These are phyloP conservation scores for Chiua sp. DNA, from an alignment of 1,284 basidiomycete species.

Conservation along the genomic window DNA sequence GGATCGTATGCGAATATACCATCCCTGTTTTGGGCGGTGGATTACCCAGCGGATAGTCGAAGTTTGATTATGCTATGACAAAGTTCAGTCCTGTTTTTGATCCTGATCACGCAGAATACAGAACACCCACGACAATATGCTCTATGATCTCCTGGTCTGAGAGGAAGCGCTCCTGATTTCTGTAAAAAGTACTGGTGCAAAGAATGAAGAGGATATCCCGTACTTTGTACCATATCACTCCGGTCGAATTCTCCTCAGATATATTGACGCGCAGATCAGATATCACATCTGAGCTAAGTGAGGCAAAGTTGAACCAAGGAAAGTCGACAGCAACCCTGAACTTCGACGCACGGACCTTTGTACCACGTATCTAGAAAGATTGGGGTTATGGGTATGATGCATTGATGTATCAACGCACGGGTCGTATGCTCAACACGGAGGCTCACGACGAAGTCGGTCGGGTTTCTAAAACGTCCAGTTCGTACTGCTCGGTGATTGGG, in stretches of 20 bases:
- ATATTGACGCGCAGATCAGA: conserved; percentile 74
- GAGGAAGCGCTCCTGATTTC: conserved; percentile 69
- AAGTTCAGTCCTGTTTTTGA: neutral
- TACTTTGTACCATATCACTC: conserved; percentile 79
- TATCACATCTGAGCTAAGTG: conserved; percentile 70
- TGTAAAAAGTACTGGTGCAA: conserved; percentile 12
- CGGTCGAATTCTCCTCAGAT: conserved; percentile 58
- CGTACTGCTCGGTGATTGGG: no score
- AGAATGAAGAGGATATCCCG: conserved; percentile 13
- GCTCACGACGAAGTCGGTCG: conserved; percentile 8
- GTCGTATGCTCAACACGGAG: neutral
- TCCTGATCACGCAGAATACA: neutral
- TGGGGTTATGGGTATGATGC: conserved; percentile 30
- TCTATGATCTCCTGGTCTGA: conserved; percentile 76
- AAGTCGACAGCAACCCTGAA: neutral
- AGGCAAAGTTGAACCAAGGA: neutral
- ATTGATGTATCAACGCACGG: conserved; percentile 14
- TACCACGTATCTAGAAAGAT: conserved; percentile 38
- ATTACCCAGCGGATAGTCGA: conserved; percentile 72
- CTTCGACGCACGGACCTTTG: conserved; percentile 35
- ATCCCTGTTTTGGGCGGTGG: conserved; percentile 76
- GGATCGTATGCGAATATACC: conserved; percentile 77
- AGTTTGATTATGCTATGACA: conserved; percentile 63
- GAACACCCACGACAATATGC: conserved; percentile 62
- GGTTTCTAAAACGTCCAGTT: conserved; percentile 15